Evolutionary conservation across 2,329 filamentous ascomycete species (phyloP).

Genomic region (Massarina eburnea): DNA sequence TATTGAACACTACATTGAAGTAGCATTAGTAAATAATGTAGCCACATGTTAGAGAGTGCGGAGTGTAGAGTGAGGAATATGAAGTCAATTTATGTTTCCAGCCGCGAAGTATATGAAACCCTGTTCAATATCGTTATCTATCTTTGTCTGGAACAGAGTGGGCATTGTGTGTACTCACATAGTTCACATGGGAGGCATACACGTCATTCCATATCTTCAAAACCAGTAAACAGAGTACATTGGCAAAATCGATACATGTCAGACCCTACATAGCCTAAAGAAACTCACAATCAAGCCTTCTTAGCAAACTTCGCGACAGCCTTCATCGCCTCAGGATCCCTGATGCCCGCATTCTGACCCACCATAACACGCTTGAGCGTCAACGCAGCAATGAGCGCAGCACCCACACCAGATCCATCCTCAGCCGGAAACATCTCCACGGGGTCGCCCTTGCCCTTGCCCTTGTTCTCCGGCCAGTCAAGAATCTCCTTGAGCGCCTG

Average conservation of each 20-base stretch:
- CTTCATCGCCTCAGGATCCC: slow-evolving; percentile 51
- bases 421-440: slow-evolving; percentile 87
- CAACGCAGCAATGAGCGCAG: slow-evolving; percentile 83
- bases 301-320: slow-evolving; percentile 20
- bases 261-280: neutral
- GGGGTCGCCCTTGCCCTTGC: slow-evolving; percentile 65
- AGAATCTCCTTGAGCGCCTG: slow-evolving; percentile 91
- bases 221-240: neutral
- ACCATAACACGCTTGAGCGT: slow-evolving; percentile 64
- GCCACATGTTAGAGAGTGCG: too few species aligned
- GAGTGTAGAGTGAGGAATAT: too few species aligned
- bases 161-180: too few species aligned
- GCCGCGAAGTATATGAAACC: too few species aligned
- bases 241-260: neutral
- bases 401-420: slow-evolving; percentile 96
- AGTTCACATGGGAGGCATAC: too few species aligned
- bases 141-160: too few species aligned
- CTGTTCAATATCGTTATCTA: too few species aligned
- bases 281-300: slow-evolving; percentile 2
- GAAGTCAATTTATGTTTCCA: too few species aligned
- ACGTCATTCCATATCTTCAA: too few species aligned
- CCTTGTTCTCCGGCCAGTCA: slow-evolving; percentile 83
- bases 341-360: slow-evolving; percentile 61
- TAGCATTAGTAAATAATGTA: too few species aligned
- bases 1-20: too few species aligned